Conservation (phyloP, 768 basidiomycete genomes). For the Tulasnella sp. region DNA sequence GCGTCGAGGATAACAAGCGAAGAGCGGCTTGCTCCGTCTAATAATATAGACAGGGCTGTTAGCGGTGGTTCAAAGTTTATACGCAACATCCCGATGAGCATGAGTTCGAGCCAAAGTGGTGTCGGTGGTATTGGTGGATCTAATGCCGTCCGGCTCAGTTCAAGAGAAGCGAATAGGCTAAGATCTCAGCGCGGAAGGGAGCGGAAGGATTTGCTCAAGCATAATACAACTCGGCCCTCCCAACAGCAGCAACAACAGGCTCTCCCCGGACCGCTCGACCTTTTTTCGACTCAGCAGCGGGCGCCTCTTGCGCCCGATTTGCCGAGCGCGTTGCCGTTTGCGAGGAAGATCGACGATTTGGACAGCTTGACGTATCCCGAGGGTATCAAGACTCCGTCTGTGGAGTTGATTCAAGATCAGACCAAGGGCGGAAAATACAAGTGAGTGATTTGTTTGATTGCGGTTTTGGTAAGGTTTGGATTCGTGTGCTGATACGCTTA, state of each 20-base stretch:
- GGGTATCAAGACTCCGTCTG: slow-evolving; percentile 70
- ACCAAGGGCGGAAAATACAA: slow-evolving; percentile 85
- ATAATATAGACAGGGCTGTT: slow-evolving; percentile 32
- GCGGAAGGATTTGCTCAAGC: no score
- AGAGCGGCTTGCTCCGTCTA: slow-evolving; percentile 24
- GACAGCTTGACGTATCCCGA: slow-evolving; percentile 43
- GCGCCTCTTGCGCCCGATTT: slow-evolving; percentile 31
- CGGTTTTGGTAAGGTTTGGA: background rate
- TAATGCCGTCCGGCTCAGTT: no score
- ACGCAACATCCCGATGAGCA: slow-evolving; percentile 42
- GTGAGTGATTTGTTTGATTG: slow-evolving; percentile 39
- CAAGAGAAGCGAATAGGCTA: no score
- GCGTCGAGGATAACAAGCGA: background rate
- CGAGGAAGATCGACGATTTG: slow-evolving; percentile 79
- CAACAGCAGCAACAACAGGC: no score
- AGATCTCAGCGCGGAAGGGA: no score
- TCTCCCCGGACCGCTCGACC: no score
- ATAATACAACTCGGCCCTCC: no score
- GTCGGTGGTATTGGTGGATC: slow-evolving; percentile 25
- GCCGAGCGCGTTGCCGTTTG: slow-evolving; percentile 52
- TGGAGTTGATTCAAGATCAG: slow-evolving; percentile 71
- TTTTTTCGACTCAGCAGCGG: slow-evolving; percentile 37
- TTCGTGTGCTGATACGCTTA: background rate
- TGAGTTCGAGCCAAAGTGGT: slow-evolving; percentile 49
- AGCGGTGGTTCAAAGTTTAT: slow-evolving; percentile 21